Percentiles rank a stretch among this genome's conserved stretches.
Evolutionary conservation across 2,329 filamentous ascomycete genomes (phyloP).

Genomic region (Didymella glomerata): DNA sequence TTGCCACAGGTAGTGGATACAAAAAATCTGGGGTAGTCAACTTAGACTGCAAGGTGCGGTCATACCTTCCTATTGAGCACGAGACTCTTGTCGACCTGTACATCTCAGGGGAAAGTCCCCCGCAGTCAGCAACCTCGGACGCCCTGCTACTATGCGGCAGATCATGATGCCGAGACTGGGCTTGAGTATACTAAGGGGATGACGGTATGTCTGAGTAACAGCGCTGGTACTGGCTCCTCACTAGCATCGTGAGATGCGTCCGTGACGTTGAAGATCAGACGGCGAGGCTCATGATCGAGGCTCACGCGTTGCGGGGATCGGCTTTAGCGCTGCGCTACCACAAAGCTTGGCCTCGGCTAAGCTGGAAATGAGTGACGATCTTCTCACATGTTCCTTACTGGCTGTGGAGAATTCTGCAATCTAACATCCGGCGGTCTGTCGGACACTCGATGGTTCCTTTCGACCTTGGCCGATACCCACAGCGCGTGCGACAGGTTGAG

Average conservation of each 20-base stretch:
- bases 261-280: slow-evolving; percentile 21
- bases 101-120: slow-evolving; percentile 4
- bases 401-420: slow-evolving; percentile 19
- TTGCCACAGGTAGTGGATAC: slow-evolving; percentile 1
- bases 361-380: slow-evolving; percentile 1
- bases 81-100: slow-evolving; percentile 8
- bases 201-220: slow-evolving; percentile 18
- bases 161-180: slow-evolving; percentile 10
- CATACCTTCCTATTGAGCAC: slow-evolving; percentile 17
- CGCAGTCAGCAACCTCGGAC: slow-evolving; percentile 4
- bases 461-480: slow-evolving; percentile 8
- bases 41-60: background rate
- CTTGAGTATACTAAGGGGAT: slow-evolving; percentile 1
- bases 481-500: slow-evolving; percentile 13
- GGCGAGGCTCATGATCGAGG: slow-evolving; percentile 16
- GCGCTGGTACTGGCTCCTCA: slow-evolving; percentile 15
- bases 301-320: slow-evolving; percentile 19
- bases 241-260: slow-evolving; percentile 20
- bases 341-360: slow-evolving; percentile 13
- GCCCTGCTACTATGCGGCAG: background rate
- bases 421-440: slow-evolving; percentile 7
- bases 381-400: slow-evolving; percentile 4
- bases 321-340: slow-evolving; percentile 1
- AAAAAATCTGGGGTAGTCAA: slow-evolving; percentile 10
- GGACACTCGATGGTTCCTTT: background rate